These are phyloP conservation scores for Phaeosphaeriaceae sp. DNA, from an alignment of 2,329 filamentous ascomycete species.

Conservation along the genomic window DNA sequence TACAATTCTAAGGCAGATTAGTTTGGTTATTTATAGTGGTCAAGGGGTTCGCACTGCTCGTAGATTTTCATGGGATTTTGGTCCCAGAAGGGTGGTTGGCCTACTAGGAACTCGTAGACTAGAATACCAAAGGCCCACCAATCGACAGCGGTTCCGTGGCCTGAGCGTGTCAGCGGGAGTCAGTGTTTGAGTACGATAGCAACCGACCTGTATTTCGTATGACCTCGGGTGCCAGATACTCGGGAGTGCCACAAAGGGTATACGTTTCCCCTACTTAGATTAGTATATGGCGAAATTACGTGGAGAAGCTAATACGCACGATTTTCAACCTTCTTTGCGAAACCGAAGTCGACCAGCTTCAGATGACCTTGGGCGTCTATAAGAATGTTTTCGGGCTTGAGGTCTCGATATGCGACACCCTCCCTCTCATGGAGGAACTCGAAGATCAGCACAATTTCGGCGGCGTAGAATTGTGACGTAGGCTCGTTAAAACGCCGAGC, in stretches of 20 bases:
- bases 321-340: conserved; percentile 77
- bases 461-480: conserved; percentile 80
- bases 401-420: conserved; percentile 79
- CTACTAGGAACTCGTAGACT: conserved; percentile 83
- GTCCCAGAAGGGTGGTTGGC: conserved; percentile 87
- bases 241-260: conserved; percentile 81
- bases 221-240: conserved; percentile 84
- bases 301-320: conserved; percentile 45
- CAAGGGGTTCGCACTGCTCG: conserved; percentile 59
- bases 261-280: conserved; percentile 69
- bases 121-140: conserved; percentile 89
- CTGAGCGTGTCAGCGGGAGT: conserved; percentile 40
- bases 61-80: conserved; percentile 88
- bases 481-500: conserved; percentile 79
- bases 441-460: conserved; percentile 81
- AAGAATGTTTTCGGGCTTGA: conserved; percentile 84
- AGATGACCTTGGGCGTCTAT: conserved; percentile 80
- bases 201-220: conserved; percentile 75
- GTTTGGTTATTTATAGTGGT: not conserved
- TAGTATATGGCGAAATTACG: conserved; percentile 8
- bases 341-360: conserved; percentile 84
- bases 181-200: conserved; percentile 4
- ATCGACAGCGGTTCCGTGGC: conserved; percentile 75
- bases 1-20: conserved; percentile 66
- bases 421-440: conserved; percentile 81